These are phyloP conservation scores for Gracilaria caudata DNA, from an alignment of 23 red algal genomes.

Conservation along the genomic window DNA sequence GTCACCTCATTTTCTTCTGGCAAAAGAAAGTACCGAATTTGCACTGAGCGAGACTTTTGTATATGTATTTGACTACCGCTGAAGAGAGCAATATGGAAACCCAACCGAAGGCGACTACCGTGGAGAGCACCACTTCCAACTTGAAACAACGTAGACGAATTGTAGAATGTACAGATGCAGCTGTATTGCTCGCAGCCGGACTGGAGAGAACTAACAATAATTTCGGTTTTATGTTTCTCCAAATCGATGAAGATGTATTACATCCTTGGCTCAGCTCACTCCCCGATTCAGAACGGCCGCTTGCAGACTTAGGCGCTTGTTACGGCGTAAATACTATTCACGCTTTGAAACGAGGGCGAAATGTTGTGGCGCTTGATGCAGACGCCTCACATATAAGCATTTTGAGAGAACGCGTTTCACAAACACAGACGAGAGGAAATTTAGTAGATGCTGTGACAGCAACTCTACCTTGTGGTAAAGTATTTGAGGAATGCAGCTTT, in stretches of 20 bases:
- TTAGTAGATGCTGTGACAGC: neutral
- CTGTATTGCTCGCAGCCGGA: no score
- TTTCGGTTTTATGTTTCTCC: neutral
- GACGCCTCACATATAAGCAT: neutral
- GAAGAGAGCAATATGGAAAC: no score
- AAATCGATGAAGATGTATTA: neutral
- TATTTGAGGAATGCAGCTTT: neutral
- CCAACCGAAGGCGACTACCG: no score
- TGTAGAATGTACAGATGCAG: no score
- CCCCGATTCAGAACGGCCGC: conserved; percentile 1
- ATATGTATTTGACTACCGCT: no score
- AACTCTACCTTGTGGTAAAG: neutral
- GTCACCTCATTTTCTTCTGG: no score
- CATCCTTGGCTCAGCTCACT: neutral
- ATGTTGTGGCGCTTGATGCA: conserved; percentile 30
- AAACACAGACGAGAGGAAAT: neutral
- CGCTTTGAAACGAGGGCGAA: neutral
- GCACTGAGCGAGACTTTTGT: no score
- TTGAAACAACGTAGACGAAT: no score
- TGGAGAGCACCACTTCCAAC: no score
- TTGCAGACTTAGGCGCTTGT: conserved; percentile 18
- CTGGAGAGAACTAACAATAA: neutral
- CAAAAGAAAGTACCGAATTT: no score
- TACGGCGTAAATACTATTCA: conserved; percentile 33
- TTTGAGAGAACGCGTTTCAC: neutral